Evolutionary conservation across 306 rosid species (phyloP).

Genomic region (Malus sieversii): DNA sequence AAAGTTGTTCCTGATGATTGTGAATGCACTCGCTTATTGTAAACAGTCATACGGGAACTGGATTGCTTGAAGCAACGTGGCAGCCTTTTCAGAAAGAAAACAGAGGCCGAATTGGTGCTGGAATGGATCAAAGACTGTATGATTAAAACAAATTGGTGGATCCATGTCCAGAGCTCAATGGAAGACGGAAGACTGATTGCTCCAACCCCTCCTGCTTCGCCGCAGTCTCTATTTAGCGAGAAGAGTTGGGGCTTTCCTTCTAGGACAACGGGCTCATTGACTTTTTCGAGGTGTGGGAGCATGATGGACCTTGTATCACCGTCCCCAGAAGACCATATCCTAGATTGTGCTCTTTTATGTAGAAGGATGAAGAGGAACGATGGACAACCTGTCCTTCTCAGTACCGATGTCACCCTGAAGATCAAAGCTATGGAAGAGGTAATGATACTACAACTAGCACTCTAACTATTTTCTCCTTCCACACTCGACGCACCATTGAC

Average conservation of each 20-base stretch:
- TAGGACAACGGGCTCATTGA: slow-evolving; percentile 16
- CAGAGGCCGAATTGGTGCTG: slow-evolving; percentile 57
- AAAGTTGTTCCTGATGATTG: neutral
- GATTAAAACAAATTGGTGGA: slow-evolving; percentile 63
- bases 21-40: neutral
- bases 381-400: slow-evolving; percentile 58
- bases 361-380: slow-evolving; percentile 31
- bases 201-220: slow-evolving; percentile 60
- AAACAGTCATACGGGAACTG: slow-evolving; percentile 62
- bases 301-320: slow-evolving; percentile 44
- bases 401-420: slow-evolving; percentile 55
- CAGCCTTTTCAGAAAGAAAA: slow-evolving; percentile 47
- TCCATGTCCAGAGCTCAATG: slow-evolving; percentile 64
- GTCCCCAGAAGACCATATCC: slow-evolving; percentile 58
- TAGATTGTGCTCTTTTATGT: slow-evolving; percentile 51
- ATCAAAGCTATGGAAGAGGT: slow-evolving; percentile 89
- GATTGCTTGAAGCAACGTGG: slow-evolving; percentile 39
- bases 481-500: neutral
- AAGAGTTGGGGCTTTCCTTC: slow-evolving; percentile 13
- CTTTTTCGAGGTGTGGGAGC: slow-evolving; percentile 12
- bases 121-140: slow-evolving; percentile 73
- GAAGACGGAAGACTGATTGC: slow-evolving; percentile 45
- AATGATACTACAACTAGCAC: neutral
- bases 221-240: slow-evolving; percentile 28
- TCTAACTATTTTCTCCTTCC: neutral